Evolutionary conservation across 1,139 yeast genomes (phyloP).

Genomic region (Debaryomyces sp.): DNA sequence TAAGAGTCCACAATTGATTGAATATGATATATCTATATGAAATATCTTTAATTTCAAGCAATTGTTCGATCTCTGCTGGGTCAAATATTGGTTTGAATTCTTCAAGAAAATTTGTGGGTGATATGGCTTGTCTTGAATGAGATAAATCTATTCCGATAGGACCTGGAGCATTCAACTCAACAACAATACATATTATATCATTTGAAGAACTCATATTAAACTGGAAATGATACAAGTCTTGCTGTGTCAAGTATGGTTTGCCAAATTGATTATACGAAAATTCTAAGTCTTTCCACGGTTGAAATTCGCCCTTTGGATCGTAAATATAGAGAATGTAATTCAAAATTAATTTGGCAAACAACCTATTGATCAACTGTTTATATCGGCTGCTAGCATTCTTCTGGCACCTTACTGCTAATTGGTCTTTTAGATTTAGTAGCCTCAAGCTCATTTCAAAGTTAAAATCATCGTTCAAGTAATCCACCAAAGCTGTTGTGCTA

Average conservation of each 20-base stretch:
- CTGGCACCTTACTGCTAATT: conserved; percentile 32
- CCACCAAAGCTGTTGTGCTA: conserved; percentile 16
- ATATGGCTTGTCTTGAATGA: conserved; percentile 46
- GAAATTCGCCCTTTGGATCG: conserved; percentile 9
- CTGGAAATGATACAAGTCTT: conserved; percentile 21
- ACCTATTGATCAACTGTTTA: conserved; percentile 23
- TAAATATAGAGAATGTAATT: conserved; percentile 20
- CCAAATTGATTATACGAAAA: conserved; percentile 36
- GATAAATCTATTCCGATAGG: conserved; percentile 68
- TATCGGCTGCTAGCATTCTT: conserved; percentile 19
- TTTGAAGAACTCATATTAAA: conserved; percentile 63
- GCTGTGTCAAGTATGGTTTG: conserved; percentile 31
- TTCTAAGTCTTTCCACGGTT: conserved; percentile 23
- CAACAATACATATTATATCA: conserved; percentile 47
- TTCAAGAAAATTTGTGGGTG: conserved; percentile 33
- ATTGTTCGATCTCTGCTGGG: conserved; percentile 34
- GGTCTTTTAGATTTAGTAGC: conserved; percentile 37
- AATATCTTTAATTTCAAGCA: conserved; percentile 22
- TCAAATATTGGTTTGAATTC: conserved; percentile 56
- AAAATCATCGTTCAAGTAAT: conserved; percentile 33
- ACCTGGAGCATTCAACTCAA: conserved; percentile 28
- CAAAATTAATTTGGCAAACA: conserved; percentile 30
- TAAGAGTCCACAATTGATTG: conserved; percentile 70
- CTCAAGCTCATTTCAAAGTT: conserved; percentile 38
- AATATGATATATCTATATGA: conserved; percentile 31